phyloP scores from a whole-genome alignment of 352 stramenopile genomes.

The Globisporangium echinulatum region DNA sequence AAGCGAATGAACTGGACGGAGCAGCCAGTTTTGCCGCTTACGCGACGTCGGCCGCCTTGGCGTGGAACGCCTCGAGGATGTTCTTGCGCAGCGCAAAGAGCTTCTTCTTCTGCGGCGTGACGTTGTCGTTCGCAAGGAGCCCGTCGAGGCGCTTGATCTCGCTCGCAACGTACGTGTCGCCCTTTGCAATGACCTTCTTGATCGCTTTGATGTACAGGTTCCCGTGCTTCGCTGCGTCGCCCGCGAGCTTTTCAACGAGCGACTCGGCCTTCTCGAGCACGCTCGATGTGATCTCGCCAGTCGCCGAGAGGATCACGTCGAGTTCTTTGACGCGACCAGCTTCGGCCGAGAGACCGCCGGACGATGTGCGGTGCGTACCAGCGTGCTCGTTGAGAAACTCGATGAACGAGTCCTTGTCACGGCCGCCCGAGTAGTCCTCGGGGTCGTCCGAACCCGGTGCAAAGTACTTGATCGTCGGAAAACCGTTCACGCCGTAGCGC shows the following conservation, averaged over 20 bases:
- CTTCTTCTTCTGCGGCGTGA: constrained; percentile 84
- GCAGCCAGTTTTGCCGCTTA: neutral
- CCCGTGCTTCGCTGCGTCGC: constrained; percentile 64
- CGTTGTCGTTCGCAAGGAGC: constrained; percentile 77
- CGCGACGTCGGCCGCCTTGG: constrained; percentile 28
- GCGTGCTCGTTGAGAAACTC: constrained; percentile 90
- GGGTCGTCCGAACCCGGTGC: constrained; percentile 64
- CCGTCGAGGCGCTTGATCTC: constrained; percentile 82
- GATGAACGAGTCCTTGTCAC: constrained; percentile 83
- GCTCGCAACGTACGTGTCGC: constrained; percentile 68
- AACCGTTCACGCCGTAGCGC: constrained; percentile 86
- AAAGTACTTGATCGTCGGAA: constrained; percentile 92
- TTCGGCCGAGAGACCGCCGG: constrained; percentile 62
- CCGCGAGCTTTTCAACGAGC: constrained; percentile 62
- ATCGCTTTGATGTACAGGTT: constrained; percentile 87
- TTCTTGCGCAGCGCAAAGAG: constrained; percentile 88
- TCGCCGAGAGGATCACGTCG: constrained; percentile 76
- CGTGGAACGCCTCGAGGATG: constrained; percentile 72
- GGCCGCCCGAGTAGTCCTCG: constrained; percentile 80
- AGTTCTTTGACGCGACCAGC: constrained; percentile 81
- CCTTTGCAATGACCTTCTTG: constrained; percentile 89
- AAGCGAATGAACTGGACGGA: no score
- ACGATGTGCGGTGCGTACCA: constrained; percentile 70
- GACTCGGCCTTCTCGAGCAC: constrained; percentile 71
- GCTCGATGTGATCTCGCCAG: constrained; percentile 53